These are phyloP conservation scores for Ambrosiella xylebori DNA, from an alignment of 2,329 filamentous ascomycete species.

Conservation along the genomic window DNA sequence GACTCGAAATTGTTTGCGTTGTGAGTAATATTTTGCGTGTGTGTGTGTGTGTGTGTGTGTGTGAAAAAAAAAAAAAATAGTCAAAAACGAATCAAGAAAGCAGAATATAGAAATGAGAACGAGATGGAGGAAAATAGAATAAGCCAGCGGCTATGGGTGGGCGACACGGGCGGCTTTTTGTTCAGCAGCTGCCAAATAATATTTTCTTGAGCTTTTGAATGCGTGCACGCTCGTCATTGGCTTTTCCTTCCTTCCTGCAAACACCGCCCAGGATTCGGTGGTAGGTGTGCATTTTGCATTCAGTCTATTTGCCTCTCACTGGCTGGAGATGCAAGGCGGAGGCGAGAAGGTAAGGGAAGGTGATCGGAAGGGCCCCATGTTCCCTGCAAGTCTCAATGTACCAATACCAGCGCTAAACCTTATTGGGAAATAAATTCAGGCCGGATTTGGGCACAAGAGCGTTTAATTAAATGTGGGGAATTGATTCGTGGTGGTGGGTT, in stretches of 20 bases:
- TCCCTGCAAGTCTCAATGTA: not conserved
- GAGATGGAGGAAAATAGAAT: not conserved
- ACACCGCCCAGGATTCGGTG: not conserved
- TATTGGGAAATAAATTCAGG: not conserved
- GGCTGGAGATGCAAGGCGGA: not conserved
- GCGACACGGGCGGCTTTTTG: slow-evolving; percentile 3
- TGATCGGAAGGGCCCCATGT: not conserved
- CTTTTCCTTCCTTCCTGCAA: not conserved
- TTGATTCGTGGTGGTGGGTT: not conserved
- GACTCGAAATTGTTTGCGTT: too few species aligned
- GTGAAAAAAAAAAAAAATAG: not conserved
- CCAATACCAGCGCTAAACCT: not conserved
- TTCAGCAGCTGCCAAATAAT: not conserved
- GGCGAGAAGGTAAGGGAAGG: not conserved
- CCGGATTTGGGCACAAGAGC: not conserved
- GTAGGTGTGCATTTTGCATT: too few species aligned
- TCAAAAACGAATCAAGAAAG: not conserved
- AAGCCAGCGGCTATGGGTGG: not conserved
- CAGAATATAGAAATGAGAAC: not conserved
- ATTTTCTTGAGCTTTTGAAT: not conserved
- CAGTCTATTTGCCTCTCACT: not conserved
- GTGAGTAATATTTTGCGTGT: too few species aligned
- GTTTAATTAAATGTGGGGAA: not conserved
- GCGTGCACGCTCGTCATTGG: not conserved
- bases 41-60: too few species aligned